These are phyloP conservation scores for Nemania serpens DNA, from an alignment of 2,329 filamentous ascomycete genomes.

Conservation along the genomic window DNA sequence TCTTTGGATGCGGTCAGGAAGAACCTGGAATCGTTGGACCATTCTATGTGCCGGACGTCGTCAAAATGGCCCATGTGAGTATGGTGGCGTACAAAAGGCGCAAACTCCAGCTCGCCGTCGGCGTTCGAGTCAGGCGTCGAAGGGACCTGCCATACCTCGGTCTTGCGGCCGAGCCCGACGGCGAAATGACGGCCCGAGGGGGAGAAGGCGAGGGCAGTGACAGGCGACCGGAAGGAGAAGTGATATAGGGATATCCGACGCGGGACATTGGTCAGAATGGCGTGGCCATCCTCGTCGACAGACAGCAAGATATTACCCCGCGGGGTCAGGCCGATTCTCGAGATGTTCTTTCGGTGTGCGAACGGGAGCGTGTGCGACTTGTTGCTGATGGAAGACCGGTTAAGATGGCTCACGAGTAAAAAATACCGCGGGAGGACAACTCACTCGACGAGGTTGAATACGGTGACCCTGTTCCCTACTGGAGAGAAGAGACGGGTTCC, in stretches of 20 bases:
- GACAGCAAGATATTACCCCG: slow-evolving; percentile 90
- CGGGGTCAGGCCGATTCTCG: slow-evolving; percentile 84
- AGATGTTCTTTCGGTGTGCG: slow-evolving; percentile 91
- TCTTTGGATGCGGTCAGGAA: slow-evolving; percentile 93
- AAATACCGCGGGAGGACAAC: slow-evolving; percentile 38
- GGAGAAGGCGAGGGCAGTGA: slow-evolving; percentile 86
- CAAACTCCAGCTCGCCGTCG: slow-evolving; percentile 88
- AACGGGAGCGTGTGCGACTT: slow-evolving; percentile 88
- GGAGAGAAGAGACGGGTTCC: slow-evolving; percentile 94
- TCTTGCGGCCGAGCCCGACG: slow-evolving; percentile 81
- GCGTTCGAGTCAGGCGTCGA: slow-evolving; percentile 80
- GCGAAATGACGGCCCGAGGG: slow-evolving; percentile 91
- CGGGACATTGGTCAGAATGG: slow-evolving; percentile 88
- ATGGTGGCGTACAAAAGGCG: slow-evolving; percentile 88
- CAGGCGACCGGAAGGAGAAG: slow-evolving; percentile 87
- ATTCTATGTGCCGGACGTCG: slow-evolving; percentile 81
- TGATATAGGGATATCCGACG: slow-evolving; percentile 88
- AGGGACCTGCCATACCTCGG: slow-evolving; percentile 96
- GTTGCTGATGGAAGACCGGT: slow-evolving; percentile 60
- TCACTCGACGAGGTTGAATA: slow-evolving; percentile 96
- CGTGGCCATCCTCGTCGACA: slow-evolving; percentile 90
- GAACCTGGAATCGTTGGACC: slow-evolving; percentile 96
- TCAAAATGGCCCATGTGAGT: slow-evolving; percentile 90
- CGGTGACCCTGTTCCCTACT: slow-evolving; percentile 92
- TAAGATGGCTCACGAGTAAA: neutral